A percentile compares a stretch with the other conserved stretches of the same genome.
Evolutionary conservation across 1,284 basidiomycete species (phyloP).

Genomic region (Tranzscheliella williamsii): DNA sequence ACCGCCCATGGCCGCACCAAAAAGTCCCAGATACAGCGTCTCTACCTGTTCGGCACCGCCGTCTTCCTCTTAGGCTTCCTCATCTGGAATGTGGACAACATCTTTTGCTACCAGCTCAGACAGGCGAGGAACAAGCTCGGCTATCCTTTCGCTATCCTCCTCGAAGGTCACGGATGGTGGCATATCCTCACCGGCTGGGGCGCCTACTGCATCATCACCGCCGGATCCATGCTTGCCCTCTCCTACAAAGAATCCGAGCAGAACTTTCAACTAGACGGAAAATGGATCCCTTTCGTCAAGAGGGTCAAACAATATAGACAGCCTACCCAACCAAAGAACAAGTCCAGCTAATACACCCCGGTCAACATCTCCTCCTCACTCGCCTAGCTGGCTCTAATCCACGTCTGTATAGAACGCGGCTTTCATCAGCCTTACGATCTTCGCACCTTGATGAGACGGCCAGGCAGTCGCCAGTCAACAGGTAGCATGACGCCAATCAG

Average conservation of each 20-base stretch:
- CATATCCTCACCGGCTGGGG: slow-evolving; percentile 65
- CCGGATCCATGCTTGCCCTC: slow-evolving; percentile 29
- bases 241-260: slow-evolving; percentile 38
- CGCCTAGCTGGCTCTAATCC: too few species aligned
- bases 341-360: not conserved
- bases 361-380: not conserved
- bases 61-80: slow-evolving; percentile 63
- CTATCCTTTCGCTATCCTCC: slow-evolving; percentile 38
- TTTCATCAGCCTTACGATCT: too few species aligned
- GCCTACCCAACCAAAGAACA: not conserved
- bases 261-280: slow-evolving; percentile 21
- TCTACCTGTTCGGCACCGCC: slow-evolving; percentile 28
- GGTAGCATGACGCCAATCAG: too few species aligned
- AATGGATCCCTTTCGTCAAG: slow-evolving; percentile 24
- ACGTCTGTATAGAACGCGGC: too few species aligned
- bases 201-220: slow-evolving; percentile 62
- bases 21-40: slow-evolving; percentile 6
- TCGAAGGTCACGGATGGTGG: slow-evolving; percentile 63
- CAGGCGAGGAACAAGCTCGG: slow-evolving; percentile 35
- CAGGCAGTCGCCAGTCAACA: too few species aligned
- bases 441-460: too few species aligned
- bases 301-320: slow-evolving; percentile 21
- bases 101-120: slow-evolving; percentile 62
- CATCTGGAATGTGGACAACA: slow-evolving; percentile 67
- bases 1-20: slow-evolving; percentile 7